phyloP scores from a whole-genome alignment of 768 basidiomycete genomes.

The Crepidotus variabilis region DNA sequence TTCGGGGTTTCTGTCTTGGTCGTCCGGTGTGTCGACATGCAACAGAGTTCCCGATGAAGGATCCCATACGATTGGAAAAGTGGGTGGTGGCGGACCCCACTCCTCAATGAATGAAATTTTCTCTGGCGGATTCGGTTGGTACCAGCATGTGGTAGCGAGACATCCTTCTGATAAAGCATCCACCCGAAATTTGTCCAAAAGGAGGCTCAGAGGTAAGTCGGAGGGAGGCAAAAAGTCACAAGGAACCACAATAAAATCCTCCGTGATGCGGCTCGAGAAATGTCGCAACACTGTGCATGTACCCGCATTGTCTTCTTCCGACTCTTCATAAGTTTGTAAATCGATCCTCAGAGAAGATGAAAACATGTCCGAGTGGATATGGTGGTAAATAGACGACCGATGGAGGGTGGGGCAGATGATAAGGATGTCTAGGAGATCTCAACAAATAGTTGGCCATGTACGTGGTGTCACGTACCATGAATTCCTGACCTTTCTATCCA shows the following conservation, averaged over 20 bases:
- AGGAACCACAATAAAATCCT: conserved; percentile 86
- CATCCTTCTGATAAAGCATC: conserved; percentile 61
- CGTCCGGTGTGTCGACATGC: conserved; percentile 69
- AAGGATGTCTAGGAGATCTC: conserved; percentile 61
- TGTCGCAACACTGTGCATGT: conserved; percentile 75
- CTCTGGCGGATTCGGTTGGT: conserved; percentile 43
- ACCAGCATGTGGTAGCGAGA: conserved; percentile 69
- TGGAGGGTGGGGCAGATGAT: conserved; percentile 82
- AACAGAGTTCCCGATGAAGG: conserved; percentile 60
- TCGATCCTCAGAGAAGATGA: conserved; percentile 69
- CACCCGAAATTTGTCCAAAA: conserved; percentile 81
- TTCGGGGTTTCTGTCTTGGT: conserved; percentile 61
- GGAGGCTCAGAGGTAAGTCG: conserved; percentile 57
- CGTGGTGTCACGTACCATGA: conserved; percentile 47
- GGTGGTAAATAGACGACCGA: conserved; percentile 72
- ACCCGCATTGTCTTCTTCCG: conserved; percentile 59
- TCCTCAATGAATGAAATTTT: conserved; percentile 59
- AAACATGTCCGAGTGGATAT: conserved; percentile 75
- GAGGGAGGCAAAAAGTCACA: conserved; percentile 88
- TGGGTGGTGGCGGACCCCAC: conserved; percentile 49
- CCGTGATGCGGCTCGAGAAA: conserved; percentile 70
- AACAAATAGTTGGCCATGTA: conserved; percentile 2
- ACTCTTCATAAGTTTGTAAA: conserved; percentile 77
- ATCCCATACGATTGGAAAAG: conserved; percentile 66
- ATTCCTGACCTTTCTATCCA: conserved; percentile 91